phyloP scores from a whole-genome alignment of 106 monocot genomes.

The Dioscorea alata region DNA sequence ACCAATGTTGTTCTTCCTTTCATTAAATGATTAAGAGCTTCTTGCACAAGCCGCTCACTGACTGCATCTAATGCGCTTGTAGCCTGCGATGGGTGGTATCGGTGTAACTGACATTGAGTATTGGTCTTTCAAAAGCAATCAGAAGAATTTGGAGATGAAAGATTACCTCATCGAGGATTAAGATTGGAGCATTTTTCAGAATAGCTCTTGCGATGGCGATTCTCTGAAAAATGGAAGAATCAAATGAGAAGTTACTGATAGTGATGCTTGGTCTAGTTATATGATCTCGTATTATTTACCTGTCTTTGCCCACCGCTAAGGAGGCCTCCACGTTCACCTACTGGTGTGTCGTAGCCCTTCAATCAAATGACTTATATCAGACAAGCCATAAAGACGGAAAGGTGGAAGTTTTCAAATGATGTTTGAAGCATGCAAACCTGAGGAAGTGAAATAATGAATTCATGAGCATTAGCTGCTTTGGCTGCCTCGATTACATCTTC shows the following conservation, averaged over 20 bases:
- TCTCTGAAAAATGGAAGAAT: slow-evolving; percentile 49
- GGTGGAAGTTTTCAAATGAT: too few species aligned
- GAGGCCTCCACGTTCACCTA: slow-evolving; percentile 92
- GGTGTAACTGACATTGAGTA: neutral
- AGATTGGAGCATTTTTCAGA: slow-evolving; percentile 90
- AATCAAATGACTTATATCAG: slow-evolving; percentile 7
- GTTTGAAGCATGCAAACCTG: slow-evolving; percentile 41
- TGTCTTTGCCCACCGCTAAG: slow-evolving; percentile 96
- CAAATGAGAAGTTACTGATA: neutral
- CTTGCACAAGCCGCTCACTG: slow-evolving; percentile 91
- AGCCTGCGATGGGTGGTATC: slow-evolving; percentile 48
- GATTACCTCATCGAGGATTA: slow-evolving; percentile 91
- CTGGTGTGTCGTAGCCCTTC: slow-evolving; percentile 92
- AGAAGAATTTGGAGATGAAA: neutral
- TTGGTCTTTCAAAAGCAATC: neutral
- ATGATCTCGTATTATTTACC: slow-evolving; percentile 23
- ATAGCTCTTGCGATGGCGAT: slow-evolving; percentile 92
- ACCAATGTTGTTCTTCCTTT: slow-evolving; percentile 86
- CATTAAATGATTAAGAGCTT: slow-evolving; percentile 87
- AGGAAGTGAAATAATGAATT: slow-evolving; percentile 91
- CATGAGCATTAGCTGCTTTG: slow-evolving; percentile 99
- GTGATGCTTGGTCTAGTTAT: neutral
- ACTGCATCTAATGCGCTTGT: slow-evolving; percentile 95
- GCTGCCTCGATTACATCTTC: slow-evolving; percentile 95
- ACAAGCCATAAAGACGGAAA: neutral